Percentiles rank a stretch among this genome's conserved stretches.
Conservation (phyloP, 2,329 filamentous ascomycete species). For the Colletotrichum higginsianum region DNA sequence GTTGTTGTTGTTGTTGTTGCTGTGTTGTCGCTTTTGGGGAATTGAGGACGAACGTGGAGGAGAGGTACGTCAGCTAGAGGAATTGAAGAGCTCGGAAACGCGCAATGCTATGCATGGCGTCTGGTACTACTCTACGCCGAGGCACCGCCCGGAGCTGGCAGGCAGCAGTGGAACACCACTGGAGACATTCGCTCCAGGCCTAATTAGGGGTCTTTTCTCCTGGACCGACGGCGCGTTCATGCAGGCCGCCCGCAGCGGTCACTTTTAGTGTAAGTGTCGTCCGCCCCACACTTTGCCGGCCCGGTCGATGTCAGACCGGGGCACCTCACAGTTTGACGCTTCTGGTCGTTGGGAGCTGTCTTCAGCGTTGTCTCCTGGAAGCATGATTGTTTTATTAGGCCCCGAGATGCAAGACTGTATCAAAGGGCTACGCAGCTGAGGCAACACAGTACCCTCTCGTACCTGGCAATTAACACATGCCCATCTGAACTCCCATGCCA, state of each 20-base stretch:
- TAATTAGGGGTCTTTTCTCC: slow-evolving; percentile 29
- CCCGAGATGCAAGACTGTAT: too few species aligned
- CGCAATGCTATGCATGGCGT: slow-evolving; percentile 36
- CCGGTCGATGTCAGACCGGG: neutral
- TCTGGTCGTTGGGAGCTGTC: neutral
- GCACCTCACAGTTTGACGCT: neutral
- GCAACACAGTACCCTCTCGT: too few species aligned
- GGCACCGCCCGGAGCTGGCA: slow-evolving; percentile 5
- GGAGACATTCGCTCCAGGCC: slow-evolving; percentile 18
- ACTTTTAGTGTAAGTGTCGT: slow-evolving; percentile 33
- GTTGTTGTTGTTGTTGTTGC: neutral
- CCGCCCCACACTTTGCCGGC: slow-evolving; percentile 28
- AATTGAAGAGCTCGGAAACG: slow-evolving; percentile 36
- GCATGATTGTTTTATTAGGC: too few species aligned
- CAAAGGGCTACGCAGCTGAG: neutral
- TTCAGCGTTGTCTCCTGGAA: neutral
- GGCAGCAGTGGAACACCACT: neutral
- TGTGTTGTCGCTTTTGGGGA: slow-evolving; percentile 7
- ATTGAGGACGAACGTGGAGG: slow-evolving; percentile 1
- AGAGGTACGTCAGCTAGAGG: slow-evolving; percentile 32
- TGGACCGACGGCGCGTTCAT: slow-evolving; percentile 34
- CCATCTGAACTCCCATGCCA: neutral
- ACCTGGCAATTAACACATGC: neutral
- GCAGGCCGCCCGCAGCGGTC: slow-evolving; percentile 33
- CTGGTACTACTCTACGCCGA: slow-evolving; percentile 8